Conservation (phyloP, 768 basidiomycete genomes). For the Boletus rubropictus region DNA sequence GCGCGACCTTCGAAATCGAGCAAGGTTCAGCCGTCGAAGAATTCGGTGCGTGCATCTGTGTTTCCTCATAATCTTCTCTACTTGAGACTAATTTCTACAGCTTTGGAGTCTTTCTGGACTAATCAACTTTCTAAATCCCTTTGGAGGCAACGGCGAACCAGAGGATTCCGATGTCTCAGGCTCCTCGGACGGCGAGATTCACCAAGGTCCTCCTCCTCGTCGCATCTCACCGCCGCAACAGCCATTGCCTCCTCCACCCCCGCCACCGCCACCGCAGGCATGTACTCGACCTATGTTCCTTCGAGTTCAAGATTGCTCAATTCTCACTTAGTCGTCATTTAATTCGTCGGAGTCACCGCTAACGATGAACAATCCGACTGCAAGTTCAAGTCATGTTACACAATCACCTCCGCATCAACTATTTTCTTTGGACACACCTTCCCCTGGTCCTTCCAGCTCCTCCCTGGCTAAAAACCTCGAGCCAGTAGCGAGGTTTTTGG, state of each 20-base stretch:
- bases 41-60: constrained; percentile 39
- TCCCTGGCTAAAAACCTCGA: constrained; percentile 42
- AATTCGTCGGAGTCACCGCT: constrained; percentile 13
- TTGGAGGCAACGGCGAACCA: constrained; percentile 23
- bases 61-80: not conserved
- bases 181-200: constrained; percentile 25
- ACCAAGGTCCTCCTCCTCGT: constrained; percentile 23
- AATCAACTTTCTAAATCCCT: constrained; percentile 48
- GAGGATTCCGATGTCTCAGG: constrained; percentile 18
- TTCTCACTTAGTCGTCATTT: constrained; percentile 21
- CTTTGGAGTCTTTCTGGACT: constrained; percentile 50
- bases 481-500: constrained; percentile 44
- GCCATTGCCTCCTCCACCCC: constrained; percentile 17
- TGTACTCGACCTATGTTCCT: constrained; percentile 17
- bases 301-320: constrained; percentile 20
- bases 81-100: constrained; percentile 22
- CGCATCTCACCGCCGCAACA: constrained; percentile 23
- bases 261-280: constrained; percentile 25
- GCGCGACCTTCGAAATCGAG: constrained; percentile 33
- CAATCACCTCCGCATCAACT: constrained; percentile 12
- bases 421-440: constrained; percentile 18
- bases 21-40: constrained; percentile 31
- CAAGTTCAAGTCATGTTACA: constrained; percentile 9
- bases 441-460: constrained; percentile 11
- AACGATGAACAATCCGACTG: constrained; percentile 12